Evolutionary conservation across 805 yeast genomes (phyloP).

Genomic region (Kregervanrija pseudodelftensis): DNA sequence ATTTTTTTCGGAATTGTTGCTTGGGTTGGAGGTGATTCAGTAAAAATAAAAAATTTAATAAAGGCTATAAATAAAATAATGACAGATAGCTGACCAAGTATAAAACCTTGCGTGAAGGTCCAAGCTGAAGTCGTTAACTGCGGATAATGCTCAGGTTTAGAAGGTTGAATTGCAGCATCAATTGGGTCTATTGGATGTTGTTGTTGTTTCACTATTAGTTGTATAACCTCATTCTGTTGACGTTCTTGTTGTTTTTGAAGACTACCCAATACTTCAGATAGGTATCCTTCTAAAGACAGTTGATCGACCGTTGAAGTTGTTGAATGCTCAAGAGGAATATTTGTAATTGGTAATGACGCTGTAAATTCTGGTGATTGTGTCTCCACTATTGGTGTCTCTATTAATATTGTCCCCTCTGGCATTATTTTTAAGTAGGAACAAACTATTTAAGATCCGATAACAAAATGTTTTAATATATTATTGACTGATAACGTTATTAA

Average conservation of each 20-base stretch:
- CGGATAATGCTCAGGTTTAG: not conserved
- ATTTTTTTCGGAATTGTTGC: constrained; percentile 28
- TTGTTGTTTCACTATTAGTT: constrained; percentile 7
- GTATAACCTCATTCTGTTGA: constrained; percentile 6
- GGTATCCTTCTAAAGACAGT: constrained; percentile 1
- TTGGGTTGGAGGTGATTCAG: constrained; percentile 44
- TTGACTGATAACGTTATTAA: too few relatives aligned
- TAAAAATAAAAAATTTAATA: constrained; percentile 69
- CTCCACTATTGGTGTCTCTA: too few relatives aligned
- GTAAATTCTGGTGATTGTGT: too few relatives aligned
- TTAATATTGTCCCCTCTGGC: too few relatives aligned
- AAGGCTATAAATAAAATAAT: constrained; percentile 55
- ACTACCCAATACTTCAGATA: constrained; percentile 4
- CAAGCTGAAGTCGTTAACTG: constrained; percentile 26
- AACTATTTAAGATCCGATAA: too few relatives aligned
- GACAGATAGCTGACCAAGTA: constrained; percentile 69
- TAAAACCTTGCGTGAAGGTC: constrained; percentile 74
- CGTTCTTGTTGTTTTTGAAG: constrained; percentile 16
- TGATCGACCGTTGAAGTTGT: too few relatives aligned
- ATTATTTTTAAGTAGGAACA: too few relatives aligned
- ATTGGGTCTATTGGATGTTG: constrained; percentile 3
- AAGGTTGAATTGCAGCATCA: not conserved
- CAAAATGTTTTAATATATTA: too few relatives aligned
- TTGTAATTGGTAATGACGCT: too few relatives aligned
- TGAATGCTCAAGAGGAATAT: too few relatives aligned